phyloP scores from a whole-genome alignment of 345 rosid species.

The Linum usitatissimum region DNA sequence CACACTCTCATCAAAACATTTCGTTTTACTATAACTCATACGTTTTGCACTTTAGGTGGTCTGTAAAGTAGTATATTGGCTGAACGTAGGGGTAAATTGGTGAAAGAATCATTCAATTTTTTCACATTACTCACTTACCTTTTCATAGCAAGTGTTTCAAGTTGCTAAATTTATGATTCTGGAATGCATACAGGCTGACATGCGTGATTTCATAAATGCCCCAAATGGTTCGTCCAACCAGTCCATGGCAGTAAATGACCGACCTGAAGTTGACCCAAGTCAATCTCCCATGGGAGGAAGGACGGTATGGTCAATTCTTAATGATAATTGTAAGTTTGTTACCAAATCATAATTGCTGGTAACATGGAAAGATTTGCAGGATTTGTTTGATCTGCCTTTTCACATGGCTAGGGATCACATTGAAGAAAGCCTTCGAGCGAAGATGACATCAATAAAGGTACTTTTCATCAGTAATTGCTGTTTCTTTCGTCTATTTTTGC shows the following conservation, averaged over 20 bases:
- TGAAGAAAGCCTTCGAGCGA: slow-evolving; percentile 83
- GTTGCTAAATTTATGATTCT: neutral
- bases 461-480: neutral
- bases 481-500: neutral
- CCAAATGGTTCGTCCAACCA: slow-evolving; percentile 70
- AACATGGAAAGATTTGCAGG: slow-evolving; percentile 32
- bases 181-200: slow-evolving; percentile 49
- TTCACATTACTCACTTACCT: neutral
- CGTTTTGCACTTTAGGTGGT: slow-evolving; percentile 1
- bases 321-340: neutral
- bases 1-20: neutral
- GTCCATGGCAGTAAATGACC: slow-evolving; percentile 51
- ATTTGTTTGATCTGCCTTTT: slow-evolving; percentile 82
- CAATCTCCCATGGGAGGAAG: slow-evolving; percentile 97
- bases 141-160: neutral
- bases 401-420: slow-evolving; percentile 95
- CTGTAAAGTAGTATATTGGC: neutral
- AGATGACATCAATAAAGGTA: slow-evolving; percentile 94
- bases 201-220: slow-evolving; percentile 86
- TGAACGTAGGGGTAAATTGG: neutral
- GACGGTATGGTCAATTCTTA: slow-evolving; percentile 43
- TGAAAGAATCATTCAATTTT: neutral
- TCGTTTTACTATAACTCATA: neutral
- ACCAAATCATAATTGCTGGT: neutral
- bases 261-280: slow-evolving; percentile 42